phyloP scores from a whole-genome alignment of 2,329 filamentous ascomycete genomes.

The Arthrobotrys sphaeroides region DNA sequence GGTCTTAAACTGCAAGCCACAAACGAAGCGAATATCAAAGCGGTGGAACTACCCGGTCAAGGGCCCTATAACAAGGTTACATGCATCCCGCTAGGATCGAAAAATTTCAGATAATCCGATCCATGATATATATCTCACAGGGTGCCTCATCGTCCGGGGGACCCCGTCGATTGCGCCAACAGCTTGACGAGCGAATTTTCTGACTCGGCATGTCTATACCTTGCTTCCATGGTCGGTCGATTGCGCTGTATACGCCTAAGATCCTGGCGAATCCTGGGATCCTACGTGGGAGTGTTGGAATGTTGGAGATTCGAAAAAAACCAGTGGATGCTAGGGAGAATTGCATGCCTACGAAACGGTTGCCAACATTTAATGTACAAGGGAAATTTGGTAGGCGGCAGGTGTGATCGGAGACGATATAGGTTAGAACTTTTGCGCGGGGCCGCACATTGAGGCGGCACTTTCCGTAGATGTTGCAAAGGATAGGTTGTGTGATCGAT shows the following conservation, averaged over 20 bases:
- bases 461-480: background rate
- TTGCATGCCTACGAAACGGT: slow-evolving; percentile 11
- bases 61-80: background rate
- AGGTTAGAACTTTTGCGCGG: background rate
- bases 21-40: slow-evolving; percentile 10
- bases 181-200: slow-evolving; percentile 2
- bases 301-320: slow-evolving; percentile 1
- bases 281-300: slow-evolving; percentile 11
- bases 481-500: background rate
- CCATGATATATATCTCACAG: slow-evolving; percentile 10
- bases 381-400: background rate
- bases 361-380: background rate
- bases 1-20: background rate
- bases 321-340: background rate
- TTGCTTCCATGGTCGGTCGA: background rate
- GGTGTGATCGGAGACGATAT: background rate
- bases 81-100: background rate
- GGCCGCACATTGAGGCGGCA: background rate
- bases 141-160: background rate
- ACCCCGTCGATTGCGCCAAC: background rate
- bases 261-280: background rate
- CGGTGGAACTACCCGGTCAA: slow-evolving; percentile 13
- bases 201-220: background rate
- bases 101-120: slow-evolving; percentile 8
- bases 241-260: background rate